Evolutionary conservation across 805 yeast genomes (phyloP).

Genomic region (Candida argentea): DNA sequence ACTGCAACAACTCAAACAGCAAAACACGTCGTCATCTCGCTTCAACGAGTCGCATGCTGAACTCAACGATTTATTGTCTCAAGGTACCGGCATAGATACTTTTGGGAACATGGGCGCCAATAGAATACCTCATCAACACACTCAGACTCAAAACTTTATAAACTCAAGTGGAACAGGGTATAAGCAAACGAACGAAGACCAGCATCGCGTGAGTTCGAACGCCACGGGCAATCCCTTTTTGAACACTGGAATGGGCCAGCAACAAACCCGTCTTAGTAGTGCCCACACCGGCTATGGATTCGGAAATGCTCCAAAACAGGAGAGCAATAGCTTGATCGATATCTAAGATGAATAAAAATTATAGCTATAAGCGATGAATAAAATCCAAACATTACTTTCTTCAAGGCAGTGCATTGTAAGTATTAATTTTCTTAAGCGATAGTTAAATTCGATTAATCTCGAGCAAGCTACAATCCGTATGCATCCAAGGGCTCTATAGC

Average conservation of each 20-base stretch:
- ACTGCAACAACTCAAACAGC: conserved; percentile 17
- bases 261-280: conserved; percentile 40
- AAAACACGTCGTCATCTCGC: conserved; percentile 22
- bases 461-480: conserved; percentile 8
- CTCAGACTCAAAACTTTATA: conserved; percentile 69
- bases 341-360: conserved; percentile 15
- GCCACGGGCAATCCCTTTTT: conserved; percentile 51
- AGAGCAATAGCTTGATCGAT: conserved; percentile 33
- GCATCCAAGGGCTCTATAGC: conserved; percentile 14
- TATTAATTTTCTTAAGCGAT: background rate
- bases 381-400: too few relatives aligned
- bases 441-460: too few relatives aligned
- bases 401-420: background rate
- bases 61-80: conserved; percentile 66
- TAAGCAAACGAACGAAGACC: conserved; percentile 35
- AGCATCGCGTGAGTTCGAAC: conserved; percentile 20
- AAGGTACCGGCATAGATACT: conserved; percentile 89
- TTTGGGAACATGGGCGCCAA: conserved; percentile 80
- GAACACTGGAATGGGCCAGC: conserved; percentile 44
- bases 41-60: conserved; percentile 41
- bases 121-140: conserved; percentile 89
- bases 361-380: too few relatives aligned
- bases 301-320: conserved; percentile 51
- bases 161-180: conserved; percentile 85
- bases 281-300: conserved; percentile 92